phyloP scores from a whole-genome alignment of 2,329 filamentous ascomycete species.

The Fusarium pininemorale region DNA sequence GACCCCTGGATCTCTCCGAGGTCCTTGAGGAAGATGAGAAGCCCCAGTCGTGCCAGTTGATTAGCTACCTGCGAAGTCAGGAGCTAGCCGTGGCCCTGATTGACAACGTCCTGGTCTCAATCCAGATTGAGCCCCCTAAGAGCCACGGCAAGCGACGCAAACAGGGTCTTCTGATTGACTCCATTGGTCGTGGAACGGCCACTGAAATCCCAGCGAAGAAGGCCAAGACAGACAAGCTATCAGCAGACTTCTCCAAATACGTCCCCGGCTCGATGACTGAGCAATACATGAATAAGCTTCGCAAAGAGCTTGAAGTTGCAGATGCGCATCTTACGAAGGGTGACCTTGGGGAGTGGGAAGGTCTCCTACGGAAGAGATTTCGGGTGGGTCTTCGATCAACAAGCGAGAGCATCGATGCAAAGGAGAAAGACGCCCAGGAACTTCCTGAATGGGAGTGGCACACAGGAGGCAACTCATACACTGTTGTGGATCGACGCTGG shows the following conservation, averaged over 20 bases:
- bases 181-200: slow-evolving; percentile 71
- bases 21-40: slow-evolving; percentile 49
- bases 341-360: slow-evolving; percentile 61
- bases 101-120: slow-evolving; percentile 70
- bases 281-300: slow-evolving; percentile 58
- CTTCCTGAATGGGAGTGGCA: slow-evolving; percentile 63
- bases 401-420: slow-evolving; percentile 29
- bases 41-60: slow-evolving; percentile 54
- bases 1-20: slow-evolving; percentile 56
- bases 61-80: slow-evolving; percentile 71
- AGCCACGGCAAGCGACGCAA: slow-evolving; percentile 64
- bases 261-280: slow-evolving; percentile 62
- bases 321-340: slow-evolving; percentile 58
- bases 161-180: slow-evolving; percentile 75
- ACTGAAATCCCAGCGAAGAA: slow-evolving; percentile 50
- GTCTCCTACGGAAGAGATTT: slow-evolving; percentile 60
- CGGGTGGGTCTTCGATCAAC: slow-evolving; percentile 50
- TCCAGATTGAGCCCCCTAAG: slow-evolving; percentile 73
- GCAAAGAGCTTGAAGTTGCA: slow-evolving; percentile 56
- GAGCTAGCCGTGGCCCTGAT: slow-evolving; percentile 72
- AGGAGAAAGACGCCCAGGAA: slow-evolving; percentile 41
- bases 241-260: slow-evolving; percentile 47
- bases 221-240: slow-evolving; percentile 44
- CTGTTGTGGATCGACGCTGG: slow-evolving; percentile 71
- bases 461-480: slow-evolving; percentile 55